Base-by-base conservation (phyloP, 495 filamentous ascomycete genomes). In the Xylaria curta region DNA sequence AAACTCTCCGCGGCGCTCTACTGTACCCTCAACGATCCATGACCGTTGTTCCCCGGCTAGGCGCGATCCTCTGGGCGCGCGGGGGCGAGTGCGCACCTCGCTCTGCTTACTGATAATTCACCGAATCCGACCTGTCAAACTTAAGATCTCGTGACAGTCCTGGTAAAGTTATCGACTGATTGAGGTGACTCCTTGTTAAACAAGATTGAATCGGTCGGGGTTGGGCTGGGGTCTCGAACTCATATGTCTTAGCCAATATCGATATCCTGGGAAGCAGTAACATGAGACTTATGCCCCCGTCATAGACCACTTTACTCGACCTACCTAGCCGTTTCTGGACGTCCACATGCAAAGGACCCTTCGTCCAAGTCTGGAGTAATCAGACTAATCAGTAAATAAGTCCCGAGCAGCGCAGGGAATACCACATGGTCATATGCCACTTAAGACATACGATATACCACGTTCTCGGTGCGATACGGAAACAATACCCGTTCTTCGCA, bases 141-240 rank as follows among this genome's bases (percentile, higher is more conserved):
- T 49, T 21, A 33, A 33, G 49, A 67, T 67, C 49, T 67, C 65
- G 65, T 67, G 65, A 67, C 28, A 53, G 21, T 8, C 3, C 19
- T 15, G 49, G n/a, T 51, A 3, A 44, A 44, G 21, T 19, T 49
- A 56, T 67, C 47, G 28, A 67, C 65, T 49, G 65, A 67, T 56
- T 33, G 49, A 49, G 31, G 62, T 33, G 24, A 19, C 62, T 33
- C 40, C 40, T 21, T 59, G 54, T 24, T 17, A 19, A 19, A 40
- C 19, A 61, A 61, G 28, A 61, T 38, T 40, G 58, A 15, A 60
- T 8, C 28, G 36, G n/a, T 33, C 54, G 15, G 10, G 56, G 36
- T 38, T 38, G 36, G 28, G 15, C 10, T 19, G 6, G 12, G 51
- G 28, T 24, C 36, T 61, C 33, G 17, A 24, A 24, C 9, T 61